Evolutionary conservation across 139 green algal species (phyloP), one percentile per base, ranked within the genome.

Genomic region (Chlorella sp.): DNA sequence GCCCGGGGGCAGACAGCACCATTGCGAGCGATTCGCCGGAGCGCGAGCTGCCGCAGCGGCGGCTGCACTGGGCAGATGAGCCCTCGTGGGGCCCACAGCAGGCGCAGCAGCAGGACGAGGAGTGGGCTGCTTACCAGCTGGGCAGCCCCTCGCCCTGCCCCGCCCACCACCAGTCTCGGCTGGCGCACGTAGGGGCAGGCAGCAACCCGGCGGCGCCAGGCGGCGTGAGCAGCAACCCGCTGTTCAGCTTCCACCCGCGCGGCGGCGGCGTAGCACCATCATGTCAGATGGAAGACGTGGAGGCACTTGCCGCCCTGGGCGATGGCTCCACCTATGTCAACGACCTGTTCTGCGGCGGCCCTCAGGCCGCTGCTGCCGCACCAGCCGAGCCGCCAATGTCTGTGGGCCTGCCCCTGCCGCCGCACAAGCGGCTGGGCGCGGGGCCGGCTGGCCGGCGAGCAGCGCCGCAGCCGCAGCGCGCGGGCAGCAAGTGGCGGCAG

Each of bases 141-240:
- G 70, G 70, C 41, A 76, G 70, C 70, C 70, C 70, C 3, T 58
- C 70, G 1, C 70, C 70, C 22, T 22, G 38, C 38, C 36, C 17
- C 17, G 20, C 36, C 44, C 36, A 41, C 19, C 68, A 48, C 68
- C 38, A n/a, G 68, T 11, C 20, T 3, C 11, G 51, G 51, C 34
- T 24, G 6, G 26, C 0, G 4, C 26, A 6, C 41, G 8, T 11
- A 19, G 38, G 30, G 69, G 38, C 40, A 26, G 36, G 68, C 41
- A 76, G 70, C 51, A 16, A 16, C 9, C 70, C 26, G 26, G 70
- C 41, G 22, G 24, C 8, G 1, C 9, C 1, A 11, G 13, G 36
- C 20, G 67, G 67, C 22, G 22, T 73, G 16, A 76, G 70, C 70
- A 76, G 70, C 70, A 76, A 76, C 70, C 70, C 70, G 26, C 70